Evolutionary conservation across 2,329 filamentous ascomycete species (phyloP), one percentile per base, ranked within the genome.

Genomic region (Leptodontidium sp.): DNA sequence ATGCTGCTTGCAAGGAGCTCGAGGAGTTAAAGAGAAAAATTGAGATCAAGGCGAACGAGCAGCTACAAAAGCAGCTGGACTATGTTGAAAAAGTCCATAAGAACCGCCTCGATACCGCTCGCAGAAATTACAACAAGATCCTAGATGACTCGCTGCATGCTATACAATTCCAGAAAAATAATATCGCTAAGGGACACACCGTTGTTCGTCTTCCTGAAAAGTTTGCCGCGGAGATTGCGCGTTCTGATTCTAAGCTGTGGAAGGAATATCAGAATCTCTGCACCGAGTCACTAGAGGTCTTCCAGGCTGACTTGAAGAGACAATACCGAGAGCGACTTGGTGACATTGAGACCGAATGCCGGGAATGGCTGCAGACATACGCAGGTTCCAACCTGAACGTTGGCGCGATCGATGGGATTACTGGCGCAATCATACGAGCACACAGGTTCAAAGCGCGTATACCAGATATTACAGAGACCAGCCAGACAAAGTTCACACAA

Each of bases 221-320:
- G 5, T 21, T 32, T 15, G 35, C n/a, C n/a, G n/a, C 21, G 12
- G 50, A 55, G 47, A 17, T 66, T 3, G 40, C 52, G 5, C 26
- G 57, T 35, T 26, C 15, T 3, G 8, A 43, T 26, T 4, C 32
- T 8, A 11, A 14, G 24, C 32, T 62, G 12, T 43, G 12, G 11
- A 11, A 53, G 2, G 40, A 67, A 12, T 69, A 83, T 85, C 15
- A 58, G 43, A 9, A n/a, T 11, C 43, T 49, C 4, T 64, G 61
- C 35, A n/a, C 17, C 21, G 1, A 35, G 32, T 6, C 32, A 4
- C 35, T 68, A 8, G 17, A 35, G 15, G 32, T 55, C 14, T 65
- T 61, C 15, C 55, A 55, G 38, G n/a, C 12, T 9, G 63, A 62
- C 8, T 35, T 68, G 63, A 65, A 63, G 49, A 29, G 7, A 3